Evolutionary conservation across 2,329 filamentous ascomycete species (phyloP), one percentile per base, ranked within the genome.

Genomic region (Hortaea werneckii): DNA sequence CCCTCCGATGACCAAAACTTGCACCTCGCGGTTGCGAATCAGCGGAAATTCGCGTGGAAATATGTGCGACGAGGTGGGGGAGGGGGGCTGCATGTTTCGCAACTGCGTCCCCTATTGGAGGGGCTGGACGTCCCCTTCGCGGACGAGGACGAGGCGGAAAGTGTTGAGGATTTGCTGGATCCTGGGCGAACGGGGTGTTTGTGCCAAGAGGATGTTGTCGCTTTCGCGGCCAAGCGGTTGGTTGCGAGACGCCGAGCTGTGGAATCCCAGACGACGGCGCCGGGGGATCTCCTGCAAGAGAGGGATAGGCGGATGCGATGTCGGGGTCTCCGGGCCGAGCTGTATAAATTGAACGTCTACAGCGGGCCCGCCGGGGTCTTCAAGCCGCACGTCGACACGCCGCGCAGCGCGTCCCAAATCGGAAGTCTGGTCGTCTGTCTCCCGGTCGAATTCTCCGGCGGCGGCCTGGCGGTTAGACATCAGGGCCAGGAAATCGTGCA

Each of bases 291-390:
- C 8, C 20, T 41, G 20, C 8, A 20, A 9, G 9, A 20, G 3
- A 7, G 40, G n/a, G 40, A 35, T n/a, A 43, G 11, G 5, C 39
- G 9, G 11, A 41, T 5, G 9, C 20, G 20, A 20, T 20, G 20
- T 20, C 28, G 34, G 37, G 37, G 29, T 5, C 58, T 79, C 1
- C 60, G 58, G 4, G 75, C 75, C 0, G 75, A 80, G 58, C 59
- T 80, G 1, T 79, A 78, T 56, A 78, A 78, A 49, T 58, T 80
- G 12, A 79, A 80, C 52, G 71, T 76, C 10, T 58, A 57, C 43
- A 52, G 46, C 32, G 50, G 43, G 9, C 48, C 52, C 5, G 32
- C 30, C 29, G 54, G 53, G 10, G 48, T 35, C 26, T 59, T 59
- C 52, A 58, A 53, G 38, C 35, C 56, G 9, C 58, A 59, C 29